These are phyloP conservation scores for Colletotrichum chlorophyti DNA, from an alignment of 2,329 filamentous ascomycete genomes.

Conservation along the genomic window DNA sequence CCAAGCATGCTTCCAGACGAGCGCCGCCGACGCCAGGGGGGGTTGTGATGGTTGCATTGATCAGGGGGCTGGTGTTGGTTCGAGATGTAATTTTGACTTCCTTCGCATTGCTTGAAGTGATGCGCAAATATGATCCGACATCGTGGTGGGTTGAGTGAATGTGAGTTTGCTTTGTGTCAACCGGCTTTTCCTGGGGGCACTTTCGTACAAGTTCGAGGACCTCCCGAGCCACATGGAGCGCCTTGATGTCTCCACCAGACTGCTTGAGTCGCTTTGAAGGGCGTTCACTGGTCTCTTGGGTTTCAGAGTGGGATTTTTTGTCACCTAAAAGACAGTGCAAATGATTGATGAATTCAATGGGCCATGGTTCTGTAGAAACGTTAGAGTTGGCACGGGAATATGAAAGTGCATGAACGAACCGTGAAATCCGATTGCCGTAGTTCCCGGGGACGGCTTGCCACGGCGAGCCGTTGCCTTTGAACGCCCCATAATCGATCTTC, in stretches of 20 bases:
- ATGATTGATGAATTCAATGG: conserved; percentile 6
- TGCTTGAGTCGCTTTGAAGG: conserved; percentile 15
- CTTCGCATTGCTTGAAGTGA: background rate
- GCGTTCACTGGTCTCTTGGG: background rate
- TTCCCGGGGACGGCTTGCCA: background rate
- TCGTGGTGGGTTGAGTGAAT: background rate
- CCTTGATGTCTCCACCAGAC: background rate
- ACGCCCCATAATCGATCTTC: conserved; percentile 9
- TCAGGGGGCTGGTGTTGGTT: background rate
- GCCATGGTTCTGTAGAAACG: conserved; percentile 16
- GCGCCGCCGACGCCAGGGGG: background rate
- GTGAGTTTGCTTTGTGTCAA: background rate
- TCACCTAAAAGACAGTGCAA: background rate
- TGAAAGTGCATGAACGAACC: background rate
- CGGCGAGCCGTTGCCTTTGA: conserved; percentile 14
- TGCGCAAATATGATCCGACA: conserved; percentile 8
- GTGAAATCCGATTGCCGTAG: conserved; percentile 12
- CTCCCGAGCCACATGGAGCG: conserved; percentile 7
- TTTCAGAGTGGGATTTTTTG: background rate
- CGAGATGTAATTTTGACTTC: conserved; percentile 4
- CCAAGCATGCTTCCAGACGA: conserved; percentile 24
- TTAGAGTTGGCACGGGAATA: too few relatives aligned
- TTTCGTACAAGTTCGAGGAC: conserved; percentile 14
- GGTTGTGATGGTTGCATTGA: background rate
- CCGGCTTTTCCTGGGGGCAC: background rate